phyloP scores from a whole-genome alignment of 148 eudicot genomes.

The Euryodendron excelsum region DNA sequence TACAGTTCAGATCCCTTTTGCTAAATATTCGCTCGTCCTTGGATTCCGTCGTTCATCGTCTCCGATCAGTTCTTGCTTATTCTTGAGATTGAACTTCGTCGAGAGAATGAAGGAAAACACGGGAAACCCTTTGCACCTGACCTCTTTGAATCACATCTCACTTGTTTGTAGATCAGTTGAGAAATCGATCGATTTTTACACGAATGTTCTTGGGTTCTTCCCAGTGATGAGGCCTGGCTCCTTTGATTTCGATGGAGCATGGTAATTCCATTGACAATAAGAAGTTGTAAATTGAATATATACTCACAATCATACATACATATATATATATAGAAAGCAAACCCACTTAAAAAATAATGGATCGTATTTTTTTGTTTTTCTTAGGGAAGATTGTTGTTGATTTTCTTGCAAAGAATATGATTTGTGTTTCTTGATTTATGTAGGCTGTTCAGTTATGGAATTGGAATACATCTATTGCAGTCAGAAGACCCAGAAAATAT shows the following conservation, averaged over 20 bases:
- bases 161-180: conserved; percentile 72
- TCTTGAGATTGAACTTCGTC: background rate
- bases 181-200: conserved; percentile 71
- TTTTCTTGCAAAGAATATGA: background rate
- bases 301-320: too few species aligned
- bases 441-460: conserved; percentile 76
- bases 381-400: background rate
- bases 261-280: conserved; percentile 30
- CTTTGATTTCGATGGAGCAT: conserved; percentile 78
- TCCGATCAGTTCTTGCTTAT: background rate
- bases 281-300: background rate
- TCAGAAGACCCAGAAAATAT: conserved; percentile 59
- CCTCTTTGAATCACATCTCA: conserved; percentile 78
- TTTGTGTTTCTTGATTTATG: background rate
- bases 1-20: background rate
- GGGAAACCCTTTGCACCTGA: conserved; percentile 66
- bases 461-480: conserved; percentile 82
- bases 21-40: background rate
- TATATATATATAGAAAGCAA: too few species aligned
- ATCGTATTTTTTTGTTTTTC: background rate
- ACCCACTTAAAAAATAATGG: too few species aligned
- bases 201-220: conserved; percentile 70
- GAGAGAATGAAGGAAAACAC: conserved; percentile 46
- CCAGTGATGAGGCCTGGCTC: conserved; percentile 84
- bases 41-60: background rate